These are phyloP conservation scores for Pueraria montana DNA, from an alignment of 306 rosid species.

Conservation along the genomic window DNA sequence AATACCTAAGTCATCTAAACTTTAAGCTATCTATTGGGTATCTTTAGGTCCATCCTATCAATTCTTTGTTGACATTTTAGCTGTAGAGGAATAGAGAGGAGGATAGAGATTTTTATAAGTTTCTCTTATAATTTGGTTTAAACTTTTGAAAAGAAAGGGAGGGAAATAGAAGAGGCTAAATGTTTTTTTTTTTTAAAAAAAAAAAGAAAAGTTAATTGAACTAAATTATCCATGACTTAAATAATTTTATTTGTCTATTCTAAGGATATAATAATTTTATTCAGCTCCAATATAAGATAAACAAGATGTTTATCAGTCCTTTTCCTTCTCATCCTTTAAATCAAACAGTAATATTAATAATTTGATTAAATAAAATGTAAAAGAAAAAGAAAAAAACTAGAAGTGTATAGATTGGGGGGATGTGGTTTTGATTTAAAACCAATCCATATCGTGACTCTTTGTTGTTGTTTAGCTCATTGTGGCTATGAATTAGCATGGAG, in stretches of 20 bases:
- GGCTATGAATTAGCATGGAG: slow-evolving; percentile 35
- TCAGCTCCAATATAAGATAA: background rate
- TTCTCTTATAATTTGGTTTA: background rate
- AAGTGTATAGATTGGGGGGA: background rate
- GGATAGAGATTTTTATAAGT: no score
- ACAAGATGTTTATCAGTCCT: background rate
- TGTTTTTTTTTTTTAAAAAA: no score
- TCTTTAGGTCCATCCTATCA: no score
- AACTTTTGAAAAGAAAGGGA: background rate
- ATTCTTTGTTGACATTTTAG: background rate
- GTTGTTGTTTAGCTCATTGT: slow-evolving; percentile 44
- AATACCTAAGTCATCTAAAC: no score
- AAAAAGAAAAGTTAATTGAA: no score
- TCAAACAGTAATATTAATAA: background rate
- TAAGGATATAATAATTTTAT: background rate
- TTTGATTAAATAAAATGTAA: background rate
- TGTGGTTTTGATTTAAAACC: slow-evolving; percentile 37
- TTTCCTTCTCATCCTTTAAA: background rate
- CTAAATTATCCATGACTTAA: background rate
- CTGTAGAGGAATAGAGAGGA: background rate
- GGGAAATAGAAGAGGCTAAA: background rate
- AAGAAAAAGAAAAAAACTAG: background rate
- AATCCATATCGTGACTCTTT: slow-evolving; percentile 43
- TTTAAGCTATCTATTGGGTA: no score
- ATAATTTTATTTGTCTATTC: background rate